phyloP scores from a whole-genome alignment of 2,329 filamentous ascomycete species.

The Alternaria novae-zelandiae region DNA sequence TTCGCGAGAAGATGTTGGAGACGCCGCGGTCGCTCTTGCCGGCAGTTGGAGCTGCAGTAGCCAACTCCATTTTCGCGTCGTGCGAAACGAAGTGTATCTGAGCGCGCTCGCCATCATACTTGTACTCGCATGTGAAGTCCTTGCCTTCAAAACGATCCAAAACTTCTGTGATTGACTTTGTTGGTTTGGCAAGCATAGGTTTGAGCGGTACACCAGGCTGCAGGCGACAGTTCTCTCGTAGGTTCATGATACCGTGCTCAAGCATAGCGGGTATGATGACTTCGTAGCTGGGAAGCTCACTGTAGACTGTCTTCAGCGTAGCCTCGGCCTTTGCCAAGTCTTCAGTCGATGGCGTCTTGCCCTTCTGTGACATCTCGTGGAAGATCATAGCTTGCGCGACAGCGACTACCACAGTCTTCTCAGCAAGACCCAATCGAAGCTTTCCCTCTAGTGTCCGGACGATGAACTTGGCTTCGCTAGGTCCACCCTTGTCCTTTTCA shows the following conservation, averaged over 20 bases:
- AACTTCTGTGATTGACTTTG: conserved; percentile 97
- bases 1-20: conserved; percentile 93
- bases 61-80: conserved; percentile 73
- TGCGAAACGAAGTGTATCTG: conserved; percentile 97
- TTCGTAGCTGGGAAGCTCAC: conserved; percentile 93
- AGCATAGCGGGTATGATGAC: conserved; percentile 91
- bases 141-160: conserved; percentile 95
- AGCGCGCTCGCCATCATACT: conserved; percentile 97
- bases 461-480: conserved; percentile 94
- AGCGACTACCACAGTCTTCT: conserved; percentile 88
- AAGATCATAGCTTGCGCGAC: conserved; percentile 86
- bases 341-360: conserved; percentile 72
- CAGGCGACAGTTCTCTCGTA: conserved; percentile 86
- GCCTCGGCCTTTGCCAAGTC: conserved; percentile 84
- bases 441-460: conserved; percentile 95
- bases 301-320: conserved; percentile 91
- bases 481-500: conserved; percentile 86
- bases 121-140: conserved; percentile 97
- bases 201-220: conserved; percentile 94
- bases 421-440: conserved; percentile 85
- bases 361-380: conserved; percentile 77
- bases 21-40: conserved; percentile 76
- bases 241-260: conserved; percentile 80
- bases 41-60: conserved; percentile 62
- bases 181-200: conserved; percentile 98